A percentile compares a stretch with the other conserved stretches of the same genome.
Conservation (phyloP, 2,329 filamentous ascomycete species). For the Calonectria fujianensis region DNA sequence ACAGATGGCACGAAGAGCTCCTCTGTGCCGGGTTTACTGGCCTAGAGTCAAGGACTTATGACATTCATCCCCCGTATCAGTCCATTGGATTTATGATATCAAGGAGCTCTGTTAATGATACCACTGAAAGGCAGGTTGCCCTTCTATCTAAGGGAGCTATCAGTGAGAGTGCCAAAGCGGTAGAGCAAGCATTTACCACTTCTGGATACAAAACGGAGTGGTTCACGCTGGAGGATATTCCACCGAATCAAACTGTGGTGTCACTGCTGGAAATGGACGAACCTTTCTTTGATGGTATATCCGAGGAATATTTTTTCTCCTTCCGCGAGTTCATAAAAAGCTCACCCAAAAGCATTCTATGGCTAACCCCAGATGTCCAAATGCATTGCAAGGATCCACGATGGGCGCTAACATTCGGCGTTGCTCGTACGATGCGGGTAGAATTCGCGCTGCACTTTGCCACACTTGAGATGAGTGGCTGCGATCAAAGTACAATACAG, state of each 20-base stretch:
- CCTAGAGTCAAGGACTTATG: neutral
- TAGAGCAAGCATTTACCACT: neutral
- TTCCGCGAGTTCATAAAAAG: neutral
- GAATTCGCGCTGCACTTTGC: neutral
- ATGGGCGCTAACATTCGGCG: neutral
- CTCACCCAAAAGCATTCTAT: neutral
- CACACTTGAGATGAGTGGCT: neutral
- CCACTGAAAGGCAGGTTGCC: neutral
- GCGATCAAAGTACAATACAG: neutral
- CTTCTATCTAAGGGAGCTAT: neutral
- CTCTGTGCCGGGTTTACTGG: neutral
- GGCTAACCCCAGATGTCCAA: neutral
- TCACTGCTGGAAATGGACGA: neutral
- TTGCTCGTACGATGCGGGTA: neutral
- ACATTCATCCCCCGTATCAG: neutral
- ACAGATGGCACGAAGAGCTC: slow-evolving; percentile 1
- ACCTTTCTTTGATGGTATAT: neutral
- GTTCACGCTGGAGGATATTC: neutral
- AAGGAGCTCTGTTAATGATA: neutral
- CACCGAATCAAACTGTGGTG: neutral
- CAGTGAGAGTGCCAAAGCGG: neutral
- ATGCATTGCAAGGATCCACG: neutral
- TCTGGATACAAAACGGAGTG: neutral
- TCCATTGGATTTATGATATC: neutral
- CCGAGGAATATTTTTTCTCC: neutral